Percentiles rank a stretch among this genome's conserved stretches.
Conservation (phyloP, 1,284 basidiomycete species). For the Ceratorhiza oryzae-sativae region DNA sequence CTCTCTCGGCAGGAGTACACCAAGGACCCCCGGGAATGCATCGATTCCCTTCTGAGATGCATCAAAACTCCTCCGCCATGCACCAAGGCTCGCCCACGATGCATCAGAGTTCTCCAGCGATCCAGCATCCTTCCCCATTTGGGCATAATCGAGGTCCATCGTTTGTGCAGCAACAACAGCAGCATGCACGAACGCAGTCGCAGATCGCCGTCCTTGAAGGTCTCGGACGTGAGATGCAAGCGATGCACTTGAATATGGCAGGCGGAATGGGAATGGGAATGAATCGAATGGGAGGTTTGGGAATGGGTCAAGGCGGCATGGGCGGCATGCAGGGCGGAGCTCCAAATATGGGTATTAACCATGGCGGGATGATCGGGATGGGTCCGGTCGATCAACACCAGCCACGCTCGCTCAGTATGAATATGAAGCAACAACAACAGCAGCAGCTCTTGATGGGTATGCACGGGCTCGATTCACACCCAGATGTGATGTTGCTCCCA, state of each 20-base stretch:
- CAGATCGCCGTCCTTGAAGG: constrained; percentile 52
- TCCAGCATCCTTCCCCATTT: constrained; percentile 10
- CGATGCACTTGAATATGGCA: constrained; percentile 43
- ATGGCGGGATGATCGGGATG: constrained; percentile 26
- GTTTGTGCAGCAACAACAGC: constrained; percentile 19
- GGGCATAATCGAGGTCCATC: constrained; percentile 26
- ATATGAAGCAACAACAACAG: constrained; percentile 42
- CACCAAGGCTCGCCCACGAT: constrained; percentile 29
- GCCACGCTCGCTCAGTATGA: constrained; percentile 43
- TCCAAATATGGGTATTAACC: constrained; percentile 24
- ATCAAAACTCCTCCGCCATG: constrained; percentile 6
- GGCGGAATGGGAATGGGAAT: constrained; percentile 38
- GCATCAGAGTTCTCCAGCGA: constrained; percentile 18
- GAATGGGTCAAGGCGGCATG: constrained; percentile 38
- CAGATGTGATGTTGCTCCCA: constrained; percentile 41
- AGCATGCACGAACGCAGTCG: constrained; percentile 39
- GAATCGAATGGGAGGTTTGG: constrained; percentile 14
- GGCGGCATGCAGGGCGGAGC: constrained; percentile 5
- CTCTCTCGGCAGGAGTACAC: background rate
- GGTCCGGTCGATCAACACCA: constrained; percentile 10
- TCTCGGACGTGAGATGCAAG: constrained; percentile 53
- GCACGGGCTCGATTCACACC: constrained; percentile 27
- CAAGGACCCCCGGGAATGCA: constrained; percentile 26
- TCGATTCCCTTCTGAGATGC: constrained; percentile 28
- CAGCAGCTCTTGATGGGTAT: constrained; percentile 33